Evolutionary conservation across 2,329 filamentous ascomycete genomes (phyloP).

Genomic region (Fusarium palustre): DNA sequence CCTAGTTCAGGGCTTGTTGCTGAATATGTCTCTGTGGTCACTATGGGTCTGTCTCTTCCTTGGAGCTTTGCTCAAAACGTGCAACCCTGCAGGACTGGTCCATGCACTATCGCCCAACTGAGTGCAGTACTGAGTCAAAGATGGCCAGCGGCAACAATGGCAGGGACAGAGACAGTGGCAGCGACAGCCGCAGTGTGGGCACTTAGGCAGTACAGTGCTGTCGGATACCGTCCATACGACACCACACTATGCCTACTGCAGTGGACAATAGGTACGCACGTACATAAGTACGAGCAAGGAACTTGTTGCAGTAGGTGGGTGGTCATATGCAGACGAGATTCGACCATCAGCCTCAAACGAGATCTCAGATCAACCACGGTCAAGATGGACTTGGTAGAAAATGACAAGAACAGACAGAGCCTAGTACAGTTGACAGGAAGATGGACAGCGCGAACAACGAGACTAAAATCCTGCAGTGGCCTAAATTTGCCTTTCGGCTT

Average conservation of each 20-base stretch:
- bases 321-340: conserved; percentile 42
- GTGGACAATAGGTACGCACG: background rate
- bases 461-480: conserved; percentile 26
- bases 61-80: conserved; percentile 43
- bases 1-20: conserved; percentile 12
- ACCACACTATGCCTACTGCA: background rate
- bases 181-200: no score
- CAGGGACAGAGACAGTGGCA: background rate
- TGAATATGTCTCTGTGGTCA: conserved; percentile 27
- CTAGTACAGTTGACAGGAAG: background rate
- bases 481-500: conserved; percentile 17
- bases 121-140: conserved; percentile 29
- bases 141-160: conserved; percentile 6
- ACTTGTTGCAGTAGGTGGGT: conserved; percentile 2
- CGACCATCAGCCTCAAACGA: conserved; percentile 41
- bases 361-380: conserved; percentile 44
- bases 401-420: conserved; percentile 36
- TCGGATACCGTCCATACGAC: background rate
- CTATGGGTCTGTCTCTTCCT: conserved; percentile 28
- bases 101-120: conserved; percentile 39
- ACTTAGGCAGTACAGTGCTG: background rate
- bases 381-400: conserved; percentile 31
- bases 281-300: background rate
- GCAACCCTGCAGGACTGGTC: conserved; percentile 43
- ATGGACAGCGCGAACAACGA: conserved; percentile 31